These are phyloP conservation scores for Colletotrichum eremochloae DNA, from an alignment of 2,329 filamentous ascomycete genomes.

Conservation along the genomic window DNA sequence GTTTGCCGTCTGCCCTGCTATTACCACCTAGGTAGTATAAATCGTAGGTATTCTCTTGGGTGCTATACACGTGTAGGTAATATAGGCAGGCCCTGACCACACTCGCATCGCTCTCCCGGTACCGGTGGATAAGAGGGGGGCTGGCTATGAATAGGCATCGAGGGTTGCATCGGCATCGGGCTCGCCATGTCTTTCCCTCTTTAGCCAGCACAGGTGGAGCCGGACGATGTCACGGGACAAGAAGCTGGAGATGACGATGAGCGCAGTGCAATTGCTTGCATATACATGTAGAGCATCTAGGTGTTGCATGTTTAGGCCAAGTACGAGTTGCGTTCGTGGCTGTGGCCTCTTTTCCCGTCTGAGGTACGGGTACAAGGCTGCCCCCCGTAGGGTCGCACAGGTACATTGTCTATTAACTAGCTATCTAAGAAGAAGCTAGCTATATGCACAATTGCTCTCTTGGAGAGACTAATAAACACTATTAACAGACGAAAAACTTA, in stretches of 20 bases:
- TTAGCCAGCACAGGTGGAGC: slow-evolving; percentile 16
- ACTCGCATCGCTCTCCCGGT: not conserved
- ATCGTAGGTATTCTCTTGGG: not conserved
- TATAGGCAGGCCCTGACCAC: not conserved
- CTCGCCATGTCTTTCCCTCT: slow-evolving; percentile 25
- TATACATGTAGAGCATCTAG: not conserved
- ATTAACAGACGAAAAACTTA: too few species aligned
- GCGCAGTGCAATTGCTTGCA: slow-evolving; percentile 4
- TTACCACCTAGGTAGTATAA: not conserved
- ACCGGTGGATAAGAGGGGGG: slow-evolving; percentile 21
- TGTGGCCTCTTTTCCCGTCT: not conserved
- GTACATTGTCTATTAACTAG: too few species aligned
- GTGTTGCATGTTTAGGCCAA: slow-evolving; percentile 1
- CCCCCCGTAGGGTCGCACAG: too few species aligned
- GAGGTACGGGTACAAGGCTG: too few species aligned
- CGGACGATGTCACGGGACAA: not conserved
- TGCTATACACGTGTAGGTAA: not conserved
- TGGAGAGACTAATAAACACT: too few species aligned
- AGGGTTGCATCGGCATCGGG: slow-evolving; percentile 32
- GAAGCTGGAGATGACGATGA: not conserved
- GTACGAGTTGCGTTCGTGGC: slow-evolving; percentile 13
- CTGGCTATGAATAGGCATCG: slow-evolving; percentile 33
- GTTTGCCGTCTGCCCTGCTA: not conserved
- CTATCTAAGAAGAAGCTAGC: too few species aligned
- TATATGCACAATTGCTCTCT: too few species aligned